Conservation (phyloP, 805 yeast species). For the Candida ficus region DNA sequence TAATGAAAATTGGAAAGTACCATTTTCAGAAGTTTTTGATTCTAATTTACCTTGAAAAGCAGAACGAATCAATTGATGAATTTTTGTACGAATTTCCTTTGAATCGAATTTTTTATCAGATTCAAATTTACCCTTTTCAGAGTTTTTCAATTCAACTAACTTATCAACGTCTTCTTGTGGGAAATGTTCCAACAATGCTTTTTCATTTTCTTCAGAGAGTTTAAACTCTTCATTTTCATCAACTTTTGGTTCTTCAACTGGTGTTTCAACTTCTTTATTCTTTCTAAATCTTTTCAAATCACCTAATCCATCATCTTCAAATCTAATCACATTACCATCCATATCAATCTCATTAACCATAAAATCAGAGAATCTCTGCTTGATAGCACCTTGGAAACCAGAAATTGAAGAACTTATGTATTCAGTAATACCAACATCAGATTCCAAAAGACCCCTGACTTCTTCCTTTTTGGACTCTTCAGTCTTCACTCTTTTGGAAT, state of each 20-base stretch:
- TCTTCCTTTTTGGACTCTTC: neutral
- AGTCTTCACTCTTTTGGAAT: neutral
- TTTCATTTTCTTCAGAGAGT: slow-evolving; percentile 41
- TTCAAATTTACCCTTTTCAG: slow-evolving; percentile 49
- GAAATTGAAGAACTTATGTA: slow-evolving; percentile 47
- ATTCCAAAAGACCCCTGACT: slow-evolving; percentile 53
- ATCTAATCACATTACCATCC: slow-evolving; percentile 66
- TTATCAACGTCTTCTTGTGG: slow-evolving; percentile 47
- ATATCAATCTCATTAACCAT: slow-evolving; percentile 81
- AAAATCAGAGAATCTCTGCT: slow-evolving; percentile 90
- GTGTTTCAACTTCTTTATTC: slow-evolving; percentile 9
- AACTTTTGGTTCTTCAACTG: slow-evolving; percentile 12
- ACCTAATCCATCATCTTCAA: slow-evolving; percentile 67
- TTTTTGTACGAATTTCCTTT: slow-evolving; percentile 66
- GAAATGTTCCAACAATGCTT: slow-evolving; percentile 45
- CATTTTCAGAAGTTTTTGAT: slow-evolving; percentile 65
- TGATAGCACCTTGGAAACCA: slow-evolving; percentile 77
- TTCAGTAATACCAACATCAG: slow-evolving; percentile 83
- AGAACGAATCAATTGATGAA: slow-evolving; percentile 72
- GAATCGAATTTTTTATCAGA: slow-evolving; percentile 54
- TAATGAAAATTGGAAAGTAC: slow-evolving; percentile 59
- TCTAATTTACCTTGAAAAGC: slow-evolving; percentile 75
- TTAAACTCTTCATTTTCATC: slow-evolving; percentile 31
- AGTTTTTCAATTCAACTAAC: slow-evolving; percentile 2
- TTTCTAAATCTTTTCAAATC: slow-evolving; percentile 42